Evolutionary conservation across 2,329 filamentous ascomycete species (phyloP), one percentile per base, ranked within the genome.

Genomic region (Tricladium varicosporioides): DNA sequence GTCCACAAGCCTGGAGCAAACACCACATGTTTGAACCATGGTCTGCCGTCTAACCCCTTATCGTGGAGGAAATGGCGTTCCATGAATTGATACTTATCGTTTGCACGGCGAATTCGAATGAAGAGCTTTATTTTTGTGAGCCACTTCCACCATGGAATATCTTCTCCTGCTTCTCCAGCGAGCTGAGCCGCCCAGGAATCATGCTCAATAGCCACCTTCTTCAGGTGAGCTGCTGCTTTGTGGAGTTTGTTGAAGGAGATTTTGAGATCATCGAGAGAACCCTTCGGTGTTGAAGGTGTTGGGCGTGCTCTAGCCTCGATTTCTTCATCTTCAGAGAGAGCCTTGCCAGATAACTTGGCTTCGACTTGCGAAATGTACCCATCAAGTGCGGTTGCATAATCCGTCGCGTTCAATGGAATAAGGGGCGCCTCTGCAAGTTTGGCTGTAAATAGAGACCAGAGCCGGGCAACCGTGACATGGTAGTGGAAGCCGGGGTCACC

Each of bases 21-120:
- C 1, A 97, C 88, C 2, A 96, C 88, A 68, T 97, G 93, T 76
- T 97, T 97, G 77, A 93, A 97, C 92, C 92, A 97, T 19, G 78
- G 77, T 58, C 93, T 78, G 1, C 85, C 84, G 70, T 96, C 92
- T 16, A 97, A 74, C 0, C 93, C 93, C 2, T 81, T 78, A 4
- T 83, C 74, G 66, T 91, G 88, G 60, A 97, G 67, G 72, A 97
- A 96, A 51, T 86, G 79, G 14, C 92, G 80, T 72, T 97, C 93
- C 0, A 97, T 75, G 8, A 79, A 77, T 79, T 96, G 96, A 78
- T 96, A 96, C 70, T 89, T 88, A 32, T 78, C 79, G 72, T 97
- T 97, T 46, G 87, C 81, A 10, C 73, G 77, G 27, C 84, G 80
- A 52, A 96, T 83, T 15, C 82, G 76, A 55, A 81, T 78, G 58